A percentile compares a stretch with the other conserved stretches of the same genome.
Evolutionary conservation across 768 basidiomycete genomes (phyloP).

Genomic region (Mrakia gelida): DNA sequence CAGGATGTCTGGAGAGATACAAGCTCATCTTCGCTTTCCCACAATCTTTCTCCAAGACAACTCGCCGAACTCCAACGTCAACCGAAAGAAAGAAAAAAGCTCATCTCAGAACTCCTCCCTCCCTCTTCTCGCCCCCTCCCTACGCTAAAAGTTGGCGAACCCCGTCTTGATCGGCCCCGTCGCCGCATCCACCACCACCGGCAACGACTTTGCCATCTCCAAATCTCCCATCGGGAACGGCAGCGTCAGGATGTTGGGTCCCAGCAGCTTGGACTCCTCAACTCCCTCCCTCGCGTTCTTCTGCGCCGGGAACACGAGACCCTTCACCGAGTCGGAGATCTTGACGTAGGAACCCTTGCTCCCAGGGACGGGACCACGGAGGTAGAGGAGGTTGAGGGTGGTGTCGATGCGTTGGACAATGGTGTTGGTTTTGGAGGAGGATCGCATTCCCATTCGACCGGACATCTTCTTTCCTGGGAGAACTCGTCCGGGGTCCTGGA

Average conservation of each 20-base stretch:
- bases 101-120: no score
- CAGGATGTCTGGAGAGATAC: no score
- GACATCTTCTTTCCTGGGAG: constrained; percentile 99
- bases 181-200: constrained; percentile 29
- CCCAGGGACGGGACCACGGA: constrained; percentile 88
- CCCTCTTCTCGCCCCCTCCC: no score
- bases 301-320: constrained; percentile 57
- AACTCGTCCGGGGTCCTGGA: constrained; percentile 87
- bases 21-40: no score
- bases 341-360: constrained; percentile 80
- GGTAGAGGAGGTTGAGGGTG: constrained; percentile 77
- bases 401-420: constrained; percentile 83
- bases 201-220: constrained; percentile 47
- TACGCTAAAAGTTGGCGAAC: neutral
- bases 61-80: no score
- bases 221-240: constrained; percentile 89
- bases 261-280: constrained; percentile 38
- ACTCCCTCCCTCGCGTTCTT: constrained; percentile 60
- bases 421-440: constrained; percentile 81
- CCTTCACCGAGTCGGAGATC: constrained; percentile 86
- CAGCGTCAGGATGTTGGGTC: constrained; percentile 64
- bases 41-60: no score
- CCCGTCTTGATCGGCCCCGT: constrained; percentile 5
- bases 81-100: no score
- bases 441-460: constrained; percentile 80